These are phyloP conservation scores for Tolypocladium paradoxum DNA, from an alignment of 2,329 filamentous ascomycete species.

Conservation along the genomic window DNA sequence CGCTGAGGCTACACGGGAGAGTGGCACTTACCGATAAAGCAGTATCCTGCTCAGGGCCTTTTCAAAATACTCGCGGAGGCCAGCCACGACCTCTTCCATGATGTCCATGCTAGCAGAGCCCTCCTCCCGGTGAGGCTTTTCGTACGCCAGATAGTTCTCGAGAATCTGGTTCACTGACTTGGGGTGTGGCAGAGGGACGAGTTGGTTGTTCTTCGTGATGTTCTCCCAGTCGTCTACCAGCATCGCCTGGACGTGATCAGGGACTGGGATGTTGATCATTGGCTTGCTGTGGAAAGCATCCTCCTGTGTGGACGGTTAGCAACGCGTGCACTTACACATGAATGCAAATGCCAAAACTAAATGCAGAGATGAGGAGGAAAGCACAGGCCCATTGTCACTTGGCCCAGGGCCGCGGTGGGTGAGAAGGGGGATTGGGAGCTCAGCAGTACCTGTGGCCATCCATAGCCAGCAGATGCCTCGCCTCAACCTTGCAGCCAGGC, in stretches of 20 bases:
- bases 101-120: constrained; percentile 70
- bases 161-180: constrained; percentile 69
- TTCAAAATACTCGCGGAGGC: constrained; percentile 89
- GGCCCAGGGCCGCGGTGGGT: background rate
- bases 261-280: constrained; percentile 75
- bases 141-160: constrained; percentile 65
- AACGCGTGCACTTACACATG: background rate
- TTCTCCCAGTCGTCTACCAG: constrained; percentile 99
- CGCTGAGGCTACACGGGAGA: background rate
- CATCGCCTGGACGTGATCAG: constrained; percentile 81
- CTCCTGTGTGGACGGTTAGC: constrained; percentile 49
- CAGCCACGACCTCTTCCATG: constrained; percentile 77
- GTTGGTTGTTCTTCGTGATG: constrained; percentile 86
- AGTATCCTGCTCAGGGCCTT: constrained; percentile 78
- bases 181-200: constrained; percentile 72
- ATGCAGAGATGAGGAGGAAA: background rate
- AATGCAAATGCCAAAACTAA: background rate
- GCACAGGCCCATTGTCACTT: background rate
- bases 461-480: too few species aligned
- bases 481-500: too few species aligned
- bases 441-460: background rate
- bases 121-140: constrained; percentile 52
- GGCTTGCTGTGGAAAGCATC: constrained; percentile 76
- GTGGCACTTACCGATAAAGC: constrained; percentile 56
- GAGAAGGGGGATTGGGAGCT: background rate